Evolutionary conservation across 768 basidiomycete species (phyloP).

Genomic region (Daedaleopsis sinensis): DNA sequence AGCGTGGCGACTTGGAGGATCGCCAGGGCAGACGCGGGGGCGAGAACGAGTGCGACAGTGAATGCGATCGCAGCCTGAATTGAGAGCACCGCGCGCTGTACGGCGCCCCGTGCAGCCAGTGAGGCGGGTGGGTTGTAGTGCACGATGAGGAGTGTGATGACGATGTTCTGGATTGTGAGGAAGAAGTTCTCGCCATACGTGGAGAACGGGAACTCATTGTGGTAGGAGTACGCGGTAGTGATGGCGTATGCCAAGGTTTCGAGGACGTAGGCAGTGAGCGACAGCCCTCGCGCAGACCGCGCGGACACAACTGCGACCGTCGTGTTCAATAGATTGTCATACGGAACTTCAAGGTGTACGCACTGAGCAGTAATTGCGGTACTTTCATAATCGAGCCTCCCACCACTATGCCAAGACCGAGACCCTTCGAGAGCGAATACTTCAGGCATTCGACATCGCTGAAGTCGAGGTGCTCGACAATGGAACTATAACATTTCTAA

Average conservation of each 20-base stretch:
- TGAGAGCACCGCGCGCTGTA: slow-evolving; percentile 35
- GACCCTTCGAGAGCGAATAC: slow-evolving; percentile 87
- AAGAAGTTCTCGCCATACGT: slow-evolving; percentile 98
- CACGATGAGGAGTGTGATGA: slow-evolving; percentile 89
- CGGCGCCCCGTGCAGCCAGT: slow-evolving; percentile 24
- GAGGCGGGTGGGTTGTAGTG: slow-evolving; percentile 50
- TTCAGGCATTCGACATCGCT: slow-evolving; percentile 83
- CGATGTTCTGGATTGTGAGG: slow-evolving; percentile 83
- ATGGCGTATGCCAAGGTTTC: slow-evolving; percentile 93
- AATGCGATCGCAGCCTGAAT: slow-evolving; percentile 43
- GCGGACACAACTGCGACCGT: slow-evolving; percentile 60
- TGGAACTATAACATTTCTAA: slow-evolving; percentile 88
- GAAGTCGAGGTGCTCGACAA: slow-evolving; percentile 85
- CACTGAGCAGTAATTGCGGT: slow-evolving; percentile 88
- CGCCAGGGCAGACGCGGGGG: slow-evolving; percentile 56
- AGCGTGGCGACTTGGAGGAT: slow-evolving; percentile 84
- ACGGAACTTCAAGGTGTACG: slow-evolving; percentile 27
- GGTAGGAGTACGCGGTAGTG: slow-evolving; percentile 82
- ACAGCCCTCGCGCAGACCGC: slow-evolving; percentile 84
- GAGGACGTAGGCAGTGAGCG: slow-evolving; percentile 82
- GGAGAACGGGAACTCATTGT: slow-evolving; percentile 90
- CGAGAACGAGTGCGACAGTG: slow-evolving; percentile 46
- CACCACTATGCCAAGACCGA: slow-evolving; percentile 90
- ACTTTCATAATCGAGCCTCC: slow-evolving; percentile 97
- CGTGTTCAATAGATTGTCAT: neutral